Conservation (phyloP, 2,329 filamentous ascomycete genomes). For the Catunica adiposa region DNA sequence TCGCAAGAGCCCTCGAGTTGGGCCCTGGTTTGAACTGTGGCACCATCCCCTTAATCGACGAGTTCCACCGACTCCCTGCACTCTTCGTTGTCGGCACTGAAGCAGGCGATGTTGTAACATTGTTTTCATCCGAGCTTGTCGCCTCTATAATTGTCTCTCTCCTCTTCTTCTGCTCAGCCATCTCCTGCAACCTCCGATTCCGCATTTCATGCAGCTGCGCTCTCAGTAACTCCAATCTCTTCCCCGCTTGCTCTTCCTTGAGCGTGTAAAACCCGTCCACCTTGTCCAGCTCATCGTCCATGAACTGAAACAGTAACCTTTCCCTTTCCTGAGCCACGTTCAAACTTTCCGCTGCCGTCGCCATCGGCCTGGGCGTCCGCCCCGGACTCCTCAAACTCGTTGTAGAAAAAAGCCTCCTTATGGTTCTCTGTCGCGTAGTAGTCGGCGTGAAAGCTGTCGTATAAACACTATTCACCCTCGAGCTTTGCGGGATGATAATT, state of each 20-base stretch:
- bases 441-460: slow-evolving; percentile 5
- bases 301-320: slow-evolving; percentile 71
- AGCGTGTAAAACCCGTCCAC: slow-evolving; percentile 77
- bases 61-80: slow-evolving; percentile 26
- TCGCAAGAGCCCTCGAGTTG: slow-evolving; percentile 42
- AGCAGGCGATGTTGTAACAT: slow-evolving; percentile 16
- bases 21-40: slow-evolving; percentile 30
- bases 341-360: slow-evolving; percentile 17
- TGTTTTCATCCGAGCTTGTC: background rate
- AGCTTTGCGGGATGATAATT: background rate
- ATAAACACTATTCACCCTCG: background rate
- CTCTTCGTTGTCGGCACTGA: slow-evolving; percentile 12
- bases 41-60: slow-evolving; percentile 32
- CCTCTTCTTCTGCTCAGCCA: slow-evolving; percentile 29
- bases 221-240: slow-evolving; percentile 52
- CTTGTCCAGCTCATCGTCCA: slow-evolving; percentile 76
- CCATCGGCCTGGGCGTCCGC: background rate
- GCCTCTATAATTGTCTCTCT: background rate
- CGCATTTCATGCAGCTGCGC: slow-evolving; percentile 89
- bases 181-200: slow-evolving; percentile 61
- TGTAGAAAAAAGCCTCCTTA: slow-evolving; percentile 24
- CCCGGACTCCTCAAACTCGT: slow-evolving; percentile 14
- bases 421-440: slow-evolving; percentile 18
- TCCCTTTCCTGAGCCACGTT: slow-evolving; percentile 56
- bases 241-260: slow-evolving; percentile 73